Conservation (phyloP, 495 filamentous ascomycete genomes). For the Podospora tetraspora region DNA sequence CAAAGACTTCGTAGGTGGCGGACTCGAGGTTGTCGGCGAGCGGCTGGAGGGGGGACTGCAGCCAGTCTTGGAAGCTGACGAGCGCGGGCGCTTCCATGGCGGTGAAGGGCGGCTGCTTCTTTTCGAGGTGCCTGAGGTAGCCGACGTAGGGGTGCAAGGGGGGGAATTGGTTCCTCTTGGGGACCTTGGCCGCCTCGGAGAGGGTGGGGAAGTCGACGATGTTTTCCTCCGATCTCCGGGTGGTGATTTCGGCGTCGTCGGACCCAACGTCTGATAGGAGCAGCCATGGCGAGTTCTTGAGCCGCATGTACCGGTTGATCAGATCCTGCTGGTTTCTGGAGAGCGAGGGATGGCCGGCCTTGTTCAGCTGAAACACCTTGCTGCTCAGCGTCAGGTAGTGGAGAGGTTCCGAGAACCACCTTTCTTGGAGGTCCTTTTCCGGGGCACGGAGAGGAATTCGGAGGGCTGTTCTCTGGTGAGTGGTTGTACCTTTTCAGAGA, state of each 20-base stretch:
- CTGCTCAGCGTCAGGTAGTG: constrained; percentile 67
- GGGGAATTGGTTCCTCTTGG: constrained; percentile 27
- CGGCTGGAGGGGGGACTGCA: constrained; percentile 90
- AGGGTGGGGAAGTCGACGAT: constrained; percentile 58
- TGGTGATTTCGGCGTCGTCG: constrained; percentile 42
- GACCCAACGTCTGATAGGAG: constrained; percentile 73
- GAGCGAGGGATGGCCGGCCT: constrained; percentile 76
- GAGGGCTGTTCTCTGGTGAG: constrained; percentile 51
- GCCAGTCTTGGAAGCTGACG: constrained; percentile 71
- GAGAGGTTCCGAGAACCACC: constrained; percentile 94
- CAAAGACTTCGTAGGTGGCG: constrained; percentile 97
- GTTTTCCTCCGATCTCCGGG: constrained; percentile 31
- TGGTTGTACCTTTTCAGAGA: not conserved
- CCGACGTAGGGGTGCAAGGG: constrained; percentile 57
- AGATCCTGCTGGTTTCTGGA: constrained; percentile 72
- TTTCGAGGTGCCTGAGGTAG: constrained; percentile 80
- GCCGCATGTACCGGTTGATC: constrained; percentile 76
- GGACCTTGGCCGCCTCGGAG: constrained; percentile 50
- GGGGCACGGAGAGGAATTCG: constrained; percentile 75
- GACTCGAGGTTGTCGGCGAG: constrained; percentile 94
- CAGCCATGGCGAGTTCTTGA: constrained; percentile 74
- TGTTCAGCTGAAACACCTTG: constrained; percentile 68
- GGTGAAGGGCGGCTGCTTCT: constrained; percentile 62
- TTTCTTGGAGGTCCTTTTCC: constrained; percentile 61
- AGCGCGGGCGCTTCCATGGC: constrained; percentile 41